These are phyloP conservation scores for Blastomyces silverae DNA, from an alignment of 2,329 filamentous ascomycete genomes.

Conservation along the genomic window DNA sequence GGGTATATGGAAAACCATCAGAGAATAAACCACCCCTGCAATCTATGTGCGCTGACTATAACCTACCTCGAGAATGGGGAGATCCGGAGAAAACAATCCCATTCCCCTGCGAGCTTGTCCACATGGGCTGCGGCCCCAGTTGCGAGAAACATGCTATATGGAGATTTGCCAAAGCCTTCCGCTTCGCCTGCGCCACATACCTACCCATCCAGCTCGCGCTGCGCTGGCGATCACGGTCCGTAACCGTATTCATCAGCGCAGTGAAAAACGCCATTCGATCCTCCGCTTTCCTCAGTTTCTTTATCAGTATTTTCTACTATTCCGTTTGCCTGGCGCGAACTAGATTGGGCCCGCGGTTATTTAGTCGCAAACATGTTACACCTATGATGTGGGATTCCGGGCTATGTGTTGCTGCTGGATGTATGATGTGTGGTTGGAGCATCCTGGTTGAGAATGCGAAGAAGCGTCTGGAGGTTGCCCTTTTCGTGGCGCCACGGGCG, in stretches of 20 bases:
- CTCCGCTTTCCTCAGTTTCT: conserved; percentile 68
- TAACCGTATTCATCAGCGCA: conserved; percentile 44
- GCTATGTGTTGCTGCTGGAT: conserved; percentile 64
- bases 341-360: conserved; percentile 61
- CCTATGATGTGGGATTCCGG: conserved; percentile 53
- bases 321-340: conserved; percentile 72
- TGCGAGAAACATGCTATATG: conserved; percentile 62
- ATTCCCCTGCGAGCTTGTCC: conserved; percentile 75
- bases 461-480: conserved; percentile 64
- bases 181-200: conserved; percentile 69
- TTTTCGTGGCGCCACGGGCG: conserved; percentile 75
- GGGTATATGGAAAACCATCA: conserved; percentile 67
- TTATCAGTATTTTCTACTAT: conserved; percentile 77
- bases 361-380: conserved; percentile 50
- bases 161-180: conserved; percentile 63
- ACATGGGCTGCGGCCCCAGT: conserved; percentile 66
- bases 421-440: conserved; percentile 73
- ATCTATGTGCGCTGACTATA: conserved; percentile 65
- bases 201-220: conserved; percentile 66
- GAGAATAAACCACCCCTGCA: conserved; percentile 62
- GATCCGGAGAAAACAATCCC: conserved; percentile 63
- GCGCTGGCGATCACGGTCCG: conserved; percentile 46
- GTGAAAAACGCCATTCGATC: conserved; percentile 59
- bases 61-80: conserved; percentile 62
- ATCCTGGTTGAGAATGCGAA: conserved; percentile 62